Conservation (phyloP, 208 protist genomes). For the Wallacemonas sp. region DNA sequence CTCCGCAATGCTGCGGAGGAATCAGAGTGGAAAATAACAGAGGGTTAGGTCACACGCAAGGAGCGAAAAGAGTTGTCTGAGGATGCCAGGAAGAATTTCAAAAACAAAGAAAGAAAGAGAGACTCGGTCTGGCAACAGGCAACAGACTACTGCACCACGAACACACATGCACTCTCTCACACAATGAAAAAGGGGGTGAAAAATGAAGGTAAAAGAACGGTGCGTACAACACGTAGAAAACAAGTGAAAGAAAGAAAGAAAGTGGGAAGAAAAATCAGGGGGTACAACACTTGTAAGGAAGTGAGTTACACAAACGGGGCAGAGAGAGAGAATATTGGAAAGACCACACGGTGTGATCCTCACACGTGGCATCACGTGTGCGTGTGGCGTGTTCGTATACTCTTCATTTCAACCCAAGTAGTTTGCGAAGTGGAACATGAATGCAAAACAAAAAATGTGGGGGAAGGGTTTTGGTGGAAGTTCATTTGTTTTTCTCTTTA, state of each 20-base stretch:
- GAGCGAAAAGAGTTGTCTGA: no score
- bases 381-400: not conserved
- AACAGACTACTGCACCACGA: no score
- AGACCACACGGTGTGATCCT: not conserved
- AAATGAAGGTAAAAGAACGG: not conserved
- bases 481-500: not conserved
- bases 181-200: not conserved
- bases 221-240: not conserved
- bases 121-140: no score
- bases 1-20: no score
- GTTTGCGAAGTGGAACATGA: not conserved
- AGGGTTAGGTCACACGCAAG: no score
- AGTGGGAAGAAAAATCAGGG: slow-evolving; percentile 13
- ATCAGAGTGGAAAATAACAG: no score
- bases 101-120: no score
- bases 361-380: not conserved
- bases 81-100: no score
- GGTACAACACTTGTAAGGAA: no score
- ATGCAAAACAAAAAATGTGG: not conserved
- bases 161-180: not conserved
- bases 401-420: not conserved
- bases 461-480: not conserved
- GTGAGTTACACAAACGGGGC: no score
- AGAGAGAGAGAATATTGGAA: not conserved
- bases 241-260: not conserved